phyloP scores from a whole-genome alignment of 2,329 filamentous ascomycete genomes.

The Mycocentrospora acerina region DNA sequence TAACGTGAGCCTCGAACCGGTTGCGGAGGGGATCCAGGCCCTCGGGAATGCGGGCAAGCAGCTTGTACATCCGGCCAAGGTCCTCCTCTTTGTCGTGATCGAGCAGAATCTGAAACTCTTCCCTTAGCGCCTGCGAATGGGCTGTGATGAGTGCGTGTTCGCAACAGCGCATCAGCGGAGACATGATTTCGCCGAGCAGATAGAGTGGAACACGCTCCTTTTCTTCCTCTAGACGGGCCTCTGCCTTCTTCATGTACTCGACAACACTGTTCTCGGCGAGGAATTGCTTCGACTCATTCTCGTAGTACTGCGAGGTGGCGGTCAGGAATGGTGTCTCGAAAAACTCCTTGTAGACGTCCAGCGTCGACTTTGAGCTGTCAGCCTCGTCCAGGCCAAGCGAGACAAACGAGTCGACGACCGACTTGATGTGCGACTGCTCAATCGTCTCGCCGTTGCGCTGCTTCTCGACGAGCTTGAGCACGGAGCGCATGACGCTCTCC shows the following conservation, averaged over 20 bases:
- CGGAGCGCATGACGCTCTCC: slow-evolving; percentile 88
- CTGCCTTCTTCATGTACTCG: slow-evolving; percentile 99
- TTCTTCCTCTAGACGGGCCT: slow-evolving; percentile 84
- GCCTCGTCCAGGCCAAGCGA: slow-evolving; percentile 92
- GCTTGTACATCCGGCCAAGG: slow-evolving; percentile 92
- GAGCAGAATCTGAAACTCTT: slow-evolving; percentile 92
- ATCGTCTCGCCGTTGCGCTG: slow-evolving; percentile 97
- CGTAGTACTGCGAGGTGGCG: slow-evolving; percentile 83
- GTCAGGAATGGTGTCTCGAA: slow-evolving; percentile 91
- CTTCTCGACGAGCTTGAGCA: slow-evolving; percentile 93
- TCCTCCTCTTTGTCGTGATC: slow-evolving; percentile 95
- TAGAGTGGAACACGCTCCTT: slow-evolving; percentile 92
- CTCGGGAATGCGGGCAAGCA: slow-evolving; percentile 85
- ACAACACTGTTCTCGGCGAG: slow-evolving; percentile 96
- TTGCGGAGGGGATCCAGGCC: slow-evolving; percentile 85
- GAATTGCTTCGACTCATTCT: slow-evolving; percentile 89
- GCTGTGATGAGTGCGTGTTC: slow-evolving; percentile 87
- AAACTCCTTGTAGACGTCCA: slow-evolving; percentile 89
- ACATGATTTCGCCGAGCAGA: slow-evolving; percentile 84
- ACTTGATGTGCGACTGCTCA: slow-evolving; percentile 94
- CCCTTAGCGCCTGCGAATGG: slow-evolving; percentile 80
- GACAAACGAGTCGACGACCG: slow-evolving; percentile 92
- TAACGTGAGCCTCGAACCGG: slow-evolving; percentile 89
- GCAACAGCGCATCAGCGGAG: slow-evolving; percentile 81
- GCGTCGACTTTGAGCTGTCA: slow-evolving; percentile 88